Percentiles rank a stretch among this genome's conserved stretches.
These are phyloP conservation scores for Omphalea diandra DNA, from an alignment of 441 rosid genomes.

Conservation along the genomic window DNA sequence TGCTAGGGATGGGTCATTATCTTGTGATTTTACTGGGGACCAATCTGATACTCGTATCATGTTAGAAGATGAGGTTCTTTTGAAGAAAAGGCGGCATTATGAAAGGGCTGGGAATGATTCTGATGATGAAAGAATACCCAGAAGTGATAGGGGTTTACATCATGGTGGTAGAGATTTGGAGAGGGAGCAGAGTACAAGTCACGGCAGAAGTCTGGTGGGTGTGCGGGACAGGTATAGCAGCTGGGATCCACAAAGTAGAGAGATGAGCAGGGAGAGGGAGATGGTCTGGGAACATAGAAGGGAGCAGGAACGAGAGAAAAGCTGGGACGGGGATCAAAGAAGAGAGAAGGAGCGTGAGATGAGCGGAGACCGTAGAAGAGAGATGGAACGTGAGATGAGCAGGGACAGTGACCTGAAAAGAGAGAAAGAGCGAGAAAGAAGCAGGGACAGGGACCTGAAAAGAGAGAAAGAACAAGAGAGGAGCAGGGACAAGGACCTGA, in stretches of 20 bases:
- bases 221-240: slow-evolving; percentile 39
- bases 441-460: slow-evolving; percentile 36
- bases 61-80: slow-evolving; percentile 44
- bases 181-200: slow-evolving; percentile 38
- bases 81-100: slow-evolving; percentile 28
- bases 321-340: slow-evolving; percentile 28
- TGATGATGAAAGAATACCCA: slow-evolving; percentile 33
- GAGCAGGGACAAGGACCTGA: slow-evolving; percentile 46
- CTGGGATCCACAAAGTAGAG: slow-evolving; percentile 41
- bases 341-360: too few species aligned
- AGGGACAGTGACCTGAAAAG: slow-evolving; percentile 31
- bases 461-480: slow-evolving; percentile 41
- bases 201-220: slow-evolving; percentile 35
- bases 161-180: slow-evolving; percentile 40
- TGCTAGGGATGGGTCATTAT: slow-evolving; percentile 45
- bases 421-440: slow-evolving; percentile 38
- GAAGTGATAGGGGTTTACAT: slow-evolving; percentile 28
- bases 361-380: too few species aligned
- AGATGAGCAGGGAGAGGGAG: slow-evolving; percentile 45
- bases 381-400: slow-evolving; percentile 26
- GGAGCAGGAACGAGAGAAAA: slow-evolving; percentile 45
- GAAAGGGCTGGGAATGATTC: slow-evolving; percentile 34
- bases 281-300: slow-evolving; percentile 31
- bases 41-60: slow-evolving; percentile 52
- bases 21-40: slow-evolving; percentile 46